Percentiles rank a stretch among this genome's conserved stretches.
Conservation (phyloP, 495 filamentous ascomycete species). For the Endocarpon pusillum region DNA sequence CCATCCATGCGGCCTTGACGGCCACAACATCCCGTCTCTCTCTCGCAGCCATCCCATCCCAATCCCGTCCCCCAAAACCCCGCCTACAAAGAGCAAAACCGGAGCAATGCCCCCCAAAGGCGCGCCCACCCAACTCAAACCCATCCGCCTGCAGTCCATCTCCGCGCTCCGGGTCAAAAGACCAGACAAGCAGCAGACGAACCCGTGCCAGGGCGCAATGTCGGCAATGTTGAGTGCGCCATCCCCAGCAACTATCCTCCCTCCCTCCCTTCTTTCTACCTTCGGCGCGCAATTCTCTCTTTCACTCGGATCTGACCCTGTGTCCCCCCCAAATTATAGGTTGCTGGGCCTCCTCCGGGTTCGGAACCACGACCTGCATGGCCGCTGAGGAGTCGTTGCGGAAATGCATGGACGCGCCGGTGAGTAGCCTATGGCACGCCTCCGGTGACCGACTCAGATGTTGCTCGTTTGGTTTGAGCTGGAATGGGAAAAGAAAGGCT, state of each 20-base stretch:
- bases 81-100: neutral
- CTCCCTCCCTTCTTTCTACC: neutral
- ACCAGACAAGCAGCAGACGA: conserved; percentile 56
- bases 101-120: conserved; percentile 33
- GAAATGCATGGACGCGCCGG: conserved; percentile 83
- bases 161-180: conserved; percentile 65
- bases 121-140: conserved; percentile 30
- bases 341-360: conserved; percentile 87
- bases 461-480: neutral
- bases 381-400: conserved; percentile 65
- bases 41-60: neutral
- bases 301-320: conserved; percentile 3
- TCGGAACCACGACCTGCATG: conserved; percentile 55
- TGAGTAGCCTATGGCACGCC: conserved; percentile 17
- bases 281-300: neutral
- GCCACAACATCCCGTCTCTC: neutral
- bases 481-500: neutral
- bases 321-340: conserved; percentile 31
- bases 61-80: neutral
- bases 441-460: neutral
- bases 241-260: neutral
- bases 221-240: conserved; percentile 71
- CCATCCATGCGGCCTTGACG: neutral
- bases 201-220: conserved; percentile 76
- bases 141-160: conserved; percentile 76